Conservation (phyloP, 164 flowering plant species). For the Dillenia turbinata region DNA sequence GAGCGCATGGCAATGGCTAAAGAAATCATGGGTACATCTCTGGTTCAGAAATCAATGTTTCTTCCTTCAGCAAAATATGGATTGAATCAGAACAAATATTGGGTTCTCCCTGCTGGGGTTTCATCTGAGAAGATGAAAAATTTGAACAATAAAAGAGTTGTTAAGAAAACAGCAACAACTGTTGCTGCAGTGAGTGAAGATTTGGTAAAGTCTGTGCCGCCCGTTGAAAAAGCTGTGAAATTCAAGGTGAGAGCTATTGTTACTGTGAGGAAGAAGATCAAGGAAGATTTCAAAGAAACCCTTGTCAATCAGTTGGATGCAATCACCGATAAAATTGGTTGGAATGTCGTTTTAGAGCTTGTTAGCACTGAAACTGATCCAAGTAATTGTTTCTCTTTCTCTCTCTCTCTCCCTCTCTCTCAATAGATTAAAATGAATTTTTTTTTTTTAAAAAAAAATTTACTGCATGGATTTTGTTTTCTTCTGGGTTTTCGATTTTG, state of each 20-base stretch:
- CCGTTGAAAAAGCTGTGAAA: conserved; percentile 45
- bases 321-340: conserved; percentile 70
- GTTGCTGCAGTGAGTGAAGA: conserved; percentile 73
- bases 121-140: conserved; percentile 11
- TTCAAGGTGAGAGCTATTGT: conserved; percentile 82
- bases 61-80: conserved; percentile 29
- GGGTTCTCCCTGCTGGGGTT: conserved; percentile 17
- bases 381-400: conserved; percentile 37
- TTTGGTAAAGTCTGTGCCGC: conserved; percentile 28
- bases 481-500: background rate
- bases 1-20: conserved; percentile 47
- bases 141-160: conserved; percentile 15
- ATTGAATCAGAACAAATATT: conserved; percentile 18
- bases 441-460: conserved; percentile 4
- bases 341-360: conserved; percentile 74
- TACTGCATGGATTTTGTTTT: background rate
- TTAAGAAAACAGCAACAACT: conserved; percentile 6
- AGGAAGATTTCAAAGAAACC: conserved; percentile 75
- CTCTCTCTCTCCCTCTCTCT: too few relatives aligned
- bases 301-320: conserved; percentile 68
- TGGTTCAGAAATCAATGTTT: conserved; percentile 38
- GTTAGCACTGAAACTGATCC: conserved; percentile 74
- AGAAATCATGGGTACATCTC: conserved; percentile 48
- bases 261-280: conserved; percentile 75
- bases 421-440: too few relatives aligned